A percentile compares a stretch with the other conserved stretches of the same genome.
phyloP scores from a whole-genome alignment of 2,329 filamentous ascomycete species.

The Xylariaceae sp. region DNA sequence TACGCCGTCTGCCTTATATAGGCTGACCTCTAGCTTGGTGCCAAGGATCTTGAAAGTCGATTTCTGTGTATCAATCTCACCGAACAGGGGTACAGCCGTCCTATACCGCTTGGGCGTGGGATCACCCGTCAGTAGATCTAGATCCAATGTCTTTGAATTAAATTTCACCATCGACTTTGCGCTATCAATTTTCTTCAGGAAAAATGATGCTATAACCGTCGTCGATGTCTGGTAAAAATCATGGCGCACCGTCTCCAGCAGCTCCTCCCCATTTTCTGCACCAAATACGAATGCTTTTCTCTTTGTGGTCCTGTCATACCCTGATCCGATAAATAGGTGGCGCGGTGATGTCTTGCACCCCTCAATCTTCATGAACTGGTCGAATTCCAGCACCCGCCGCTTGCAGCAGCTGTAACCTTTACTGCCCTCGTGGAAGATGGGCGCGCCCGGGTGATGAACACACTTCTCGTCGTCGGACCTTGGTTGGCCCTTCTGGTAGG shows the following conservation, averaged over 20 bases:
- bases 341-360: conserved; percentile 83
- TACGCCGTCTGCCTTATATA: conserved; percentile 73
- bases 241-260: conserved; percentile 77
- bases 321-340: conserved; percentile 85
- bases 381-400: conserved; percentile 91
- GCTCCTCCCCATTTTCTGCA: conserved; percentile 67
- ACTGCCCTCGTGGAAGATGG: conserved; percentile 96
- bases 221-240: conserved; percentile 95
- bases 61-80: conserved; percentile 74
- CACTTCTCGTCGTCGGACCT: conserved; percentile 75
- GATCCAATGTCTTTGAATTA: conserved; percentile 62
- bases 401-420: conserved; percentile 99
- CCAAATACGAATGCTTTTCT: conserved; percentile 34
- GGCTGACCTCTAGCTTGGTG: conserved; percentile 83
- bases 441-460: conserved; percentile 84
- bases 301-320: conserved; percentile 58
- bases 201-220: conserved; percentile 87
- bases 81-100: conserved; percentile 76
- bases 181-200: conserved; percentile 96
- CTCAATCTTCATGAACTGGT: conserved; percentile 95
- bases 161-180: conserved; percentile 76
- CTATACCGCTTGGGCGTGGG: conserved; percentile 78
- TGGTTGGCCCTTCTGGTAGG: conserved; percentile 65
- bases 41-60: conserved; percentile 82
- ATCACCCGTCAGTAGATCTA: conserved; percentile 88